Evolutionary conservation across 768 basidiomycete species (phyloP).

Genomic region (Chlorophyllum brunneum): DNA sequence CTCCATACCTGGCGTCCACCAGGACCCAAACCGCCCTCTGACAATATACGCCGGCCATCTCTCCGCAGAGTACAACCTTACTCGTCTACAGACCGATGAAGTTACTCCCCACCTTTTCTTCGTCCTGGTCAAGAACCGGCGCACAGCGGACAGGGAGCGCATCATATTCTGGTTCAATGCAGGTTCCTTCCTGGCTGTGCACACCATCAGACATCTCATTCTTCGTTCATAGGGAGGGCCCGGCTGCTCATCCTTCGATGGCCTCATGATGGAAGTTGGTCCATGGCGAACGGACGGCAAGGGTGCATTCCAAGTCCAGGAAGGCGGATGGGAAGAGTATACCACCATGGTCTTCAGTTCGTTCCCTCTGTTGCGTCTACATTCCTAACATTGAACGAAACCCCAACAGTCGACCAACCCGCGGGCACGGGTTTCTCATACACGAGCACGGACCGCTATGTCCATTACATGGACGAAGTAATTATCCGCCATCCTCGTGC

Average conservation of each 20-base stretch:
- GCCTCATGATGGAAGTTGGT: constrained; percentile 97
- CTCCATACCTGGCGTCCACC: constrained; percentile 70
- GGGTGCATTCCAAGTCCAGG: constrained; percentile 65
- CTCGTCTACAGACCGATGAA: constrained; percentile 47
- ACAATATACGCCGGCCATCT: constrained; percentile 84
- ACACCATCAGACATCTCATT: constrained; percentile 4
- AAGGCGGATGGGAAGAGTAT: constrained; percentile 98
- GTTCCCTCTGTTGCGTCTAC: constrained; percentile 21
- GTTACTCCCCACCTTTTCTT: constrained; percentile 83
- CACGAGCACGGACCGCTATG: constrained; percentile 78
- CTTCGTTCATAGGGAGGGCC: constrained; percentile 71
- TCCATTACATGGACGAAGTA: constrained; percentile 73
- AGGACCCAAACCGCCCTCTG: constrained; percentile 67
- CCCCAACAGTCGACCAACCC: constrained; percentile 87
- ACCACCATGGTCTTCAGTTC: constrained; percentile 88
- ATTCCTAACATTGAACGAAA: not conserved
- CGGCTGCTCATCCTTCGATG: constrained; percentile 96
- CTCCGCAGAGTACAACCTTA: constrained; percentile 65
- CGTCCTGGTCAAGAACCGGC: constrained; percentile 82
- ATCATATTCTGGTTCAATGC: constrained; percentile 98
- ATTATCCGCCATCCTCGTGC: not conserved
- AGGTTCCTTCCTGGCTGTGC: constrained; percentile 22
- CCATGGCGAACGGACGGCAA: constrained; percentile 80
- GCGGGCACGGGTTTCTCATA: constrained; percentile 95
- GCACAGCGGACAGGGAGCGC: constrained; percentile 85